Evolutionary conservation across 2,329 filamentous ascomycete species (phyloP).

Genomic region (Plenodomus biglobosus): DNA sequence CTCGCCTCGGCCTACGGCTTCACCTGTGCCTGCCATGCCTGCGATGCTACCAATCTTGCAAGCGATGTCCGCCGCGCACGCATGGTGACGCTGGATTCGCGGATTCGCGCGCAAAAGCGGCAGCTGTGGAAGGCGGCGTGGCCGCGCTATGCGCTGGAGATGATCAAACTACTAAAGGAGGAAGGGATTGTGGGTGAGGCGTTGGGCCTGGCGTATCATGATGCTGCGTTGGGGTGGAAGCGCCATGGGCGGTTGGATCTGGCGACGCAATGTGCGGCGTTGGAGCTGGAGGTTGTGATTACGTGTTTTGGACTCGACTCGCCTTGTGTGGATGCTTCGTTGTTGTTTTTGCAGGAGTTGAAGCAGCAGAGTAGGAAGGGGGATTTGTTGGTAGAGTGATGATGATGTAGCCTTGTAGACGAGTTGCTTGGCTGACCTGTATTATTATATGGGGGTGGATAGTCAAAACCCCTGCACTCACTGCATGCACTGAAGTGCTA

Average conservation of each 20-base stretch:
- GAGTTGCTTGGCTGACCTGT: no score
- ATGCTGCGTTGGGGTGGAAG: slow-evolving; percentile 18
- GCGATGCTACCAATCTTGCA: slow-evolving; percentile 6
- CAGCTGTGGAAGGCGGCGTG: slow-evolving; percentile 15
- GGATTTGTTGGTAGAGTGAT: no score
- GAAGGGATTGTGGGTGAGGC: slow-evolving; percentile 22
- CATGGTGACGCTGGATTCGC: slow-evolving; percentile 15
- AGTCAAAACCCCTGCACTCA: no score
- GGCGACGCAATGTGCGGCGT: slow-evolving; percentile 11
- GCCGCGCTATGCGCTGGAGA: slow-evolving; percentile 17
- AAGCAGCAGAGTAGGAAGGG: slow-evolving; percentile 2
- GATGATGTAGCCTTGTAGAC: no score
- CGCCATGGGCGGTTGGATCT: slow-evolving; percentile 16
- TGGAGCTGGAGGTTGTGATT: slow-evolving; percentile 14
- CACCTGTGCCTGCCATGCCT: slow-evolving; percentile 30
- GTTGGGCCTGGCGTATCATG: slow-evolving; percentile 21
- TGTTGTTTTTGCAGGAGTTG: slow-evolving; percentile 6
- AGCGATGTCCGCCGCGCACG: slow-evolving; percentile 19
- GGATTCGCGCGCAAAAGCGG: slow-evolving; percentile 12
- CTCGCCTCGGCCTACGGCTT: slow-evolving; percentile 24
- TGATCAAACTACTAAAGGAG: slow-evolving; percentile 15
- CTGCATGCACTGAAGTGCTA: no score
- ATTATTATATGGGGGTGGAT: no score
- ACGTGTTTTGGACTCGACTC: slow-evolving; percentile 15
- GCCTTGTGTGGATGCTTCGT: slow-evolving; percentile 9